Base-by-base conservation (phyloP, 2,329 filamentous ascomycete genomes). In the Aspergillus ochraceus region DNA sequence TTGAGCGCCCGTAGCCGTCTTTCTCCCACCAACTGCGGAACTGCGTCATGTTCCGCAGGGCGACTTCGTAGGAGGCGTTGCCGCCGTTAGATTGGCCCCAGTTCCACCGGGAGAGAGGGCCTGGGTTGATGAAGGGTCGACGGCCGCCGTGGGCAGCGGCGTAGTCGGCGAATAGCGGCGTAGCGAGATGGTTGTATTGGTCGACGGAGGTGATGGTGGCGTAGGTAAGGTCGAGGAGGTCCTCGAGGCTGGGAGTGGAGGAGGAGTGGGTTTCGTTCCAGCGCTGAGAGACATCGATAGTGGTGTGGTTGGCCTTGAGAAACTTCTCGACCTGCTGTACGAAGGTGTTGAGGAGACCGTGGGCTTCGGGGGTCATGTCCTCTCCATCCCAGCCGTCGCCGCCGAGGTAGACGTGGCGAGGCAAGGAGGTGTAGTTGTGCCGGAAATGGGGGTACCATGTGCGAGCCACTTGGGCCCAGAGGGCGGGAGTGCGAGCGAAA, bases 1-100 rank as follows among this genome's bases (percentile, higher is more conserved):
- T 58, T 9, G 66, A 62, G 12, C 61, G 50, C 9, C 57, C 73
- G 57, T 54, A 76, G 12, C 64, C 68, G 30, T 65, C 56, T 10
- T 58, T 58, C 57, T 71, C 72, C 66, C 72, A 75, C 74, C 74
- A 76, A 51, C 66, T 53, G 30, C 66, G 65, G 58, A 75, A 72
- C 19, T 71, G 57, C 8, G 72, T 75, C 61, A 73, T 75, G 57
- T 75, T 74, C 3, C 55, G 58, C 26, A 68, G 46, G 10, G 74
- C 74, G n/a, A 65, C 61, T 4, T 65, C 63, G 46, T 71, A 68
- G 4, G 55, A 57, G 1, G 49, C 42, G 11, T 66, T 47, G 1
- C 67, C 64, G 6, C 59, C 63, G 17, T 62, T 61, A 3, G 66
- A 58, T 26, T 67, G 64, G 3, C 65, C 66, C 56, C 63, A 65